Base-by-base conservation (phyloP, 148 eudicot genomes). In the Mesembryanthemum crystallinum region DNA sequence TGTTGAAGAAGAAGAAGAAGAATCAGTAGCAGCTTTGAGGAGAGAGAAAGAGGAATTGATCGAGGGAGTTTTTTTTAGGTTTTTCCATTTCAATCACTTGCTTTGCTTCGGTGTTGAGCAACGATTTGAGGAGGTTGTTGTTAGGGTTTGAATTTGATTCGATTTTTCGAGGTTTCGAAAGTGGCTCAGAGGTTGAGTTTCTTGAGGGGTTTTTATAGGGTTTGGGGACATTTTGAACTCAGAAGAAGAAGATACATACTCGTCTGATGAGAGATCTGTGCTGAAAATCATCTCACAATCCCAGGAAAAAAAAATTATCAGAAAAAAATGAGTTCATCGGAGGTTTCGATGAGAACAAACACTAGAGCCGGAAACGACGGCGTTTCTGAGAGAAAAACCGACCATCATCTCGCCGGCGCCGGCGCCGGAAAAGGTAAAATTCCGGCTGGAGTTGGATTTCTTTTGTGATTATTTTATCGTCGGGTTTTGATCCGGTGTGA, bases 251-350 rank as follows among this genome's bases (percentile, higher is more conserved):
- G 54, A 24, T 23, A 21, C 11, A n/a, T 1, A 8, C 24, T 0
- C 7, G 43, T 42, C 43, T 63, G 84, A 84, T 82, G 89, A 85
- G 89, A 86, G 97, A 88, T 90, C 92, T 83, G 86, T 71, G 75
- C 5, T 83, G 72, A 78, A 55, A 30, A 72, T 43, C 17, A 20
- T n/a, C n/a, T n/a, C n/a, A n/a, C n/a, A n/a, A n/a, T n/a, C n/a
- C n/a, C n/a, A 9, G 10, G 6, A 23, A 57, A n/a, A 21, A 57
- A 21, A 57, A n/a, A 23, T 14, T 47, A 54, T 21, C 15, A 4
- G 21, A 9, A 25, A 67, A 64, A 77, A 87, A 90, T 92, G 95
- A 74, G 85, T 66, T 81, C 89, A 58, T 73, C 93, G 35, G 96
- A 87, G 51, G 81, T 79, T 18, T 81, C 83, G 77, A 78, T 73